phyloP scores from a whole-genome alignment of 2,329 filamentous ascomycete species.

The Diplodia sapinea region DNA sequence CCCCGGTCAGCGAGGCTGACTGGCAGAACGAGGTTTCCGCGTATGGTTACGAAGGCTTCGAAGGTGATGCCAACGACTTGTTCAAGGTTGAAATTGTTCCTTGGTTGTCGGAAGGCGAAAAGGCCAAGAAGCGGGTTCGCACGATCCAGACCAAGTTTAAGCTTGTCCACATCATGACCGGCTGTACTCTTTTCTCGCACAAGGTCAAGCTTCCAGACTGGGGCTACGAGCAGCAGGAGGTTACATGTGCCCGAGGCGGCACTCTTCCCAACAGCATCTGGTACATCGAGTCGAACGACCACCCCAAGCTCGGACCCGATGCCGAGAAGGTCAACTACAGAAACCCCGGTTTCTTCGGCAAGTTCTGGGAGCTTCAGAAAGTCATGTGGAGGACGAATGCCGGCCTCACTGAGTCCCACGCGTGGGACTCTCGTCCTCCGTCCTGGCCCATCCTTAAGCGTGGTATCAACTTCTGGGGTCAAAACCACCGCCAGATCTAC shows the following conservation, averaged over 20 bases:
- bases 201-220: constrained; percentile 98
- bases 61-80: constrained; percentile 93
- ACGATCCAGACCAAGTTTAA: constrained; percentile 98
- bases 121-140: constrained; percentile 82
- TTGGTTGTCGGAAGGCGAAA: constrained; percentile 77
- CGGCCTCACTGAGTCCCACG: constrained; percentile 92
- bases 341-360: constrained; percentile 92
- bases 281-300: constrained; percentile 92
- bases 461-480: constrained; percentile 99
- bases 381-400: constrained; percentile 99
- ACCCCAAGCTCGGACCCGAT: constrained; percentile 73
- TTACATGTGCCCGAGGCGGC: constrained; percentile 92
- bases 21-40: constrained; percentile 97
- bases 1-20: constrained; percentile 51
- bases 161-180: constrained; percentile 94
- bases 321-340: constrained; percentile 96
- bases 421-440: constrained; percentile 93
- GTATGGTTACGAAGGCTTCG: constrained; percentile 96
- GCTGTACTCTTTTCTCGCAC: constrained; percentile 95
- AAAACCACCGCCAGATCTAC: constrained; percentile 92
- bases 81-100: constrained; percentile 96
- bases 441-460: constrained; percentile 92
- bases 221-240: constrained; percentile 98
- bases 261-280: constrained; percentile 95
- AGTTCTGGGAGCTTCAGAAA: constrained; percentile 95